Conservation (phyloP, 2,329 filamentous ascomycete species). For the Paecilomyces dactylethromorphus region DNA sequence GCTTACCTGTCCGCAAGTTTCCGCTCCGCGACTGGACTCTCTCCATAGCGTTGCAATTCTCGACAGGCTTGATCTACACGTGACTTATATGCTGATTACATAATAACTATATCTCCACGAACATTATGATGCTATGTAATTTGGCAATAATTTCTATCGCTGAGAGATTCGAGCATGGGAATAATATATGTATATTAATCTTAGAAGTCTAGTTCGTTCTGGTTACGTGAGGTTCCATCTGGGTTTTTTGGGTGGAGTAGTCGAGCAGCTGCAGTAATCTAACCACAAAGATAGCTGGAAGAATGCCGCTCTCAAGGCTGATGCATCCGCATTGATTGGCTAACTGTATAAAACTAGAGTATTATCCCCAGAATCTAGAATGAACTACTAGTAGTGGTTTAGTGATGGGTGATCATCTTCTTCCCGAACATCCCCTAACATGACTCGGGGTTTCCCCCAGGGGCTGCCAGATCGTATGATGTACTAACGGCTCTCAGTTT, state of each 20-base stretch:
- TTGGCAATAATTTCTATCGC: too few species aligned
- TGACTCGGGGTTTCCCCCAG: too few species aligned
- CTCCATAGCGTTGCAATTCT: neutral
- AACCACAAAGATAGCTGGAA: neutral
- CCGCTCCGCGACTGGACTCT: neutral
- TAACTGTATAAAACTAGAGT: neutral
- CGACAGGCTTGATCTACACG: too few species aligned
- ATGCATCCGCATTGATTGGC: neutral
- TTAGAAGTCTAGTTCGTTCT: too few species aligned
- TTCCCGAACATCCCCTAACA: neutral
- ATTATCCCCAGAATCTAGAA: neutral
- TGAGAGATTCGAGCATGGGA: too few species aligned
- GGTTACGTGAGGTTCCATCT: too few species aligned
- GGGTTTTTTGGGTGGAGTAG: neutral
- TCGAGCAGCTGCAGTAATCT: neutral
- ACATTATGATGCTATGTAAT: too few species aligned
- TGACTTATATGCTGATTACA: too few species aligned
- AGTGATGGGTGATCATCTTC: neutral
- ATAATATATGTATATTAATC: too few species aligned
- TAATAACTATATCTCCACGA: too few species aligned
- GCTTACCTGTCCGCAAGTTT: neutral
- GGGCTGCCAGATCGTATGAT: too few species aligned
- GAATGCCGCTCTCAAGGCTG: neutral
- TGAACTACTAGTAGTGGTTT: neutral
- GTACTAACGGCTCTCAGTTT: too few species aligned